Evolutionary conservation across 73 alveolate species (phyloP).

Genomic region (Paramecium pentaurelia): DNA sequence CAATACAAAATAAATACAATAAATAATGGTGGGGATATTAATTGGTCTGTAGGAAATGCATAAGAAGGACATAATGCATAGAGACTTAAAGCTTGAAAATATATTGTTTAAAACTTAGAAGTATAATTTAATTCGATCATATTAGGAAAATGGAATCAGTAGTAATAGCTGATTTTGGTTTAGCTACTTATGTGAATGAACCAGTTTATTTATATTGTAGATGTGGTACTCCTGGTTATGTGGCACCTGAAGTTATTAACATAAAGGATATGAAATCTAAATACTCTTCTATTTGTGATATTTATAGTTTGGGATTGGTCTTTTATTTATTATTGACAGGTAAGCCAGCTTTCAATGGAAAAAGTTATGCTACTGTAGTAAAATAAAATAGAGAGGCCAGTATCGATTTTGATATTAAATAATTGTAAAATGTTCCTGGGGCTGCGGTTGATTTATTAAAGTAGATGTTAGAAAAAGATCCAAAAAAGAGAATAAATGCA

Average conservation of each 20-base stretch:
- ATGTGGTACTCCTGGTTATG: constrained; percentile 66
- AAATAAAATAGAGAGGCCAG: constrained; percentile 13
- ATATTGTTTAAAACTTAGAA: not conserved
- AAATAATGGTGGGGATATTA: constrained; percentile 13
- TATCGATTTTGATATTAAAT: not conserved
- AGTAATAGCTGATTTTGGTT: constrained; percentile 59
- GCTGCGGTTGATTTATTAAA: constrained; percentile 25
- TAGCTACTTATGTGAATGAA: constrained; percentile 54
- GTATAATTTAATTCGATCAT: not conserved
- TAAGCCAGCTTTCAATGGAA: not conserved
- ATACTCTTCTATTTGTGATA: constrained; percentile 14
- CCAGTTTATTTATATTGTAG: constrained; percentile 43
- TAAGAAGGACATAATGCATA: constrained; percentile 38
- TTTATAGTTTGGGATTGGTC: constrained; percentile 15
- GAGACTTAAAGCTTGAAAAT: constrained; percentile 24
- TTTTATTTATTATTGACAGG: constrained; percentile 10
- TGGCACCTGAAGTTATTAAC: constrained; percentile 63
- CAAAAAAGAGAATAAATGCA: constrained; percentile 45
- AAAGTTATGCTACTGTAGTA: constrained; percentile 42
- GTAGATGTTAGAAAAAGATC: constrained; percentile 57
- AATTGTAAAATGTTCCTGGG: not conserved
- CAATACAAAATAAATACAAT: not conserved
- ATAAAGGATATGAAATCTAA: constrained; percentile 39
- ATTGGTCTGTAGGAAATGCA: constrained; percentile 7
- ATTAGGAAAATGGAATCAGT: constrained; percentile 29